Base-by-base conservation (phyloP, 2,329 filamentous ascomycete genomes). In the Aspergillus pseudoglaucus region DNA sequence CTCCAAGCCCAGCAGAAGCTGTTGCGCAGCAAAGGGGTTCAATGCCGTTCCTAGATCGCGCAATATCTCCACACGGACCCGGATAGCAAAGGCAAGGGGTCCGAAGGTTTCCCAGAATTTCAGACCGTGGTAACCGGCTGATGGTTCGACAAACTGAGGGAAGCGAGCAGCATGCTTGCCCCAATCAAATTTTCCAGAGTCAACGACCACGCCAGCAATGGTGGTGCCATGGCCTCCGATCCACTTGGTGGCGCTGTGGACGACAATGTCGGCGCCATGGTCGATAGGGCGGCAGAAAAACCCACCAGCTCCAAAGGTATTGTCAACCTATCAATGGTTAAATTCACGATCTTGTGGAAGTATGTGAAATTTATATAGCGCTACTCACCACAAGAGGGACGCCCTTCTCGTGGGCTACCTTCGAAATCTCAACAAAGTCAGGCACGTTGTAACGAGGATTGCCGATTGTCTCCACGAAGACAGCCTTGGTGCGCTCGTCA, bases 181-280 rank as follows among this genome's bases (percentile, higher is more conserved):
- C 90, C 91, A 97, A 76, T 95, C 86, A 66, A 96, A 97, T 67
- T 89, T 93, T 61, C 90, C 90, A 56, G 84, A 82, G 73, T 96
- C 90, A 54, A 96, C 76, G 30, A 96, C 80, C 39, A 95, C 80
- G 52, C 90, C 90, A 49, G 80, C 90, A 56, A 96, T 87, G 22
- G 90, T 95, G 37, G 90, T 95, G 52, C 90, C 91, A 69, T 97
- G 91, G 38, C 90, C 90, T 48, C 90, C 90, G 53, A 97, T 96
- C 90, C 90, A 96, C 72, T 96, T 96, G 49, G 90, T 95, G 9
- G 90, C 90, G 35, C 87, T 93, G 77, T 96, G 90, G 20, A 95
- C 88, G 45, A 96, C 85, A 51, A 96, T 95, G 65, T 96, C 90
- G 54, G 88, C 90, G 47, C 90, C 90, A 68, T 95, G 87, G 20